Evolutionary conservation across 1,139 yeast genomes (phyloP), one percentile per base, ranked within the genome.

Genomic region (Nakaseomyces nivariensis): DNA sequence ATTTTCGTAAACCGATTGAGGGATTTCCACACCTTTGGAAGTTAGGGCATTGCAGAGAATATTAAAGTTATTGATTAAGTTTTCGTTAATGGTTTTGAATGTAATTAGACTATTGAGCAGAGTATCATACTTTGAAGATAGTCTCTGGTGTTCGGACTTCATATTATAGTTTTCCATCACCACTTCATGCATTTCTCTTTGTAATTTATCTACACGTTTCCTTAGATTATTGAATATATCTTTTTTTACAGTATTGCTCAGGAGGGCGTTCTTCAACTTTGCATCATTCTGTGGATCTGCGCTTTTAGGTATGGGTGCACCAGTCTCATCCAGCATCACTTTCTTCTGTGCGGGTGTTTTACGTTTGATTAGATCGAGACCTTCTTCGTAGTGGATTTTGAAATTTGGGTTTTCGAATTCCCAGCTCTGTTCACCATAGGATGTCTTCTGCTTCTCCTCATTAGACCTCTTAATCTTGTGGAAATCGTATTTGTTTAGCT

Each of bases 401-500:
- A 92, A 92, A 56, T 90, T 89, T 58, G 85, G 83, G 68, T 90
- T 97, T 66, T 90, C 90, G 70, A 89, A 89, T 63, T 89, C 96
- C 95, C 97, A 89, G 11, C 89, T 81, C 62, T 82, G 84, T 52
- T 84, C 90, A 32, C 88, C 86, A 58, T 82, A 82, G 47, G 77
- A 75, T 45, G 69, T 71, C 54, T 70, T 72, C 43, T 55, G 58
- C 51, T 78, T 81, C 58, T 80, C 72, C 66, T 69, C 74, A 37
- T 67, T 70, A 31, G 73, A 68, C 52, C 66, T 59, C 53, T 71
- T 71, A 6, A 92, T 92, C 69, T 92, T 92, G 69, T 92, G 97
- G 89, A 96, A 92, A 37, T 97, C 98, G 64, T 92, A 92, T 95
- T 92, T 92, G 68, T 92, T 92, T 62, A 92, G 75, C 65, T 92